These are phyloP conservation scores for Acacia melanoxylon DNA, from an alignment of 306 rosid genomes.

Conservation along the genomic window DNA sequence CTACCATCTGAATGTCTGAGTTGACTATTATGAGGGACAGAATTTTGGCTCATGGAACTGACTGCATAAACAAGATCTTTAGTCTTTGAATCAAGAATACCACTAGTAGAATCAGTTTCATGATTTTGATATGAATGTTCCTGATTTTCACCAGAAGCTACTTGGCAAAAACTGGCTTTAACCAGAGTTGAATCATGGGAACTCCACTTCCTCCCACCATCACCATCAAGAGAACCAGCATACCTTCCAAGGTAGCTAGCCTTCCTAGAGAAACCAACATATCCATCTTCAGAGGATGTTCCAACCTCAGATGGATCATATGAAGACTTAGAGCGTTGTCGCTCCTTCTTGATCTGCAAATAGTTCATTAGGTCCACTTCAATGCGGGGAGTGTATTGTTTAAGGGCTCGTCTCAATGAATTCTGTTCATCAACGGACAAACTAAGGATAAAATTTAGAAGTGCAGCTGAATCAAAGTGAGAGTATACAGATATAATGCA, in stretches of 20 bases:
- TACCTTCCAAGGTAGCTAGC: slow-evolving; percentile 70
- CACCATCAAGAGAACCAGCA: slow-evolving; percentile 84
- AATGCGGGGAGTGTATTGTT: slow-evolving; percentile 95
- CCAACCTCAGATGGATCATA: slow-evolving; percentile 94
- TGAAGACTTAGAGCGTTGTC: slow-evolving; percentile 76
- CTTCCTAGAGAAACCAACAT: slow-evolving; percentile 71
- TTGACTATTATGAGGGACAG: slow-evolving; percentile 53
- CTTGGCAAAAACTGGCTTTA: slow-evolving; percentile 53
- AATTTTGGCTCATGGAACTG: slow-evolving; percentile 50
- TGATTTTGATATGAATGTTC: slow-evolving; percentile 62
- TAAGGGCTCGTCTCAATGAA: slow-evolving; percentile 94
- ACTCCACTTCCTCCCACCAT: slow-evolving; percentile 89
- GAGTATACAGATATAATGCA: slow-evolving; percentile 96
- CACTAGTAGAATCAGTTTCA: slow-evolving; percentile 53
- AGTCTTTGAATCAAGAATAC: slow-evolving; percentile 47
- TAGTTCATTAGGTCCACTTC: slow-evolving; percentile 95
- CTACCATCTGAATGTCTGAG: slow-evolving; percentile 51
- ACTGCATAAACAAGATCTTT: slow-evolving; percentile 44
- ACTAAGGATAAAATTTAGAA: slow-evolving; percentile 87
- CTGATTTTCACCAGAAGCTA: slow-evolving; percentile 63
- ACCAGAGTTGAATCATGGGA: slow-evolving; percentile 70
- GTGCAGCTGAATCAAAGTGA: slow-evolving; percentile 86
- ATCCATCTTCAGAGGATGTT: slow-evolving; percentile 94
- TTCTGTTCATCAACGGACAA: slow-evolving; percentile 95
- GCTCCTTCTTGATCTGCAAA: slow-evolving; percentile 93